Percentiles rank a stretch among this genome's conserved stretches.
These are phyloP conservation scores for Colletotrichum theobromicola DNA, from an alignment of 2,329 filamentous ascomycete species.

Conservation along the genomic window DNA sequence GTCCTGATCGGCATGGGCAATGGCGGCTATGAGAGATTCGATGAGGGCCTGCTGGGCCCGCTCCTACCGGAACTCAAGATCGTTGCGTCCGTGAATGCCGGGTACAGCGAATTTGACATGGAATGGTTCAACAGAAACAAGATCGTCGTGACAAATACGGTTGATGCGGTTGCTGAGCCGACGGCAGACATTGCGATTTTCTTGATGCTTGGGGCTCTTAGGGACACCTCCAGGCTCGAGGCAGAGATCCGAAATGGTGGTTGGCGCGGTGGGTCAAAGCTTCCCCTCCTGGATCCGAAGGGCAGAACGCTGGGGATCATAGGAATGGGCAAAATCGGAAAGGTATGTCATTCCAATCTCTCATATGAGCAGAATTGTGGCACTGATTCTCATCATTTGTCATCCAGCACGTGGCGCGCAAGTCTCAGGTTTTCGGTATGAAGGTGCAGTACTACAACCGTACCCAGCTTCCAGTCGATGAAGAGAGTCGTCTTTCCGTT, in stretches of 20 bases:
- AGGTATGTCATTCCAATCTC: not conserved
- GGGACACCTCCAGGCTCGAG: not conserved
- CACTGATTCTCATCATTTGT: not conserved
- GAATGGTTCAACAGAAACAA: not conserved
- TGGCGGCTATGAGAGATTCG: not conserved
- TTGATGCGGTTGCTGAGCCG: not conserved
- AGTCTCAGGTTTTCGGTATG: not conserved
- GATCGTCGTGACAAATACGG: rapidly evolving
- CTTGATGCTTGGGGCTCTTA: not conserved
- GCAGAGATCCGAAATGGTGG: not conserved
- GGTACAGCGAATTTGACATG: not conserved
- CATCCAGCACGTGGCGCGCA: not conserved
- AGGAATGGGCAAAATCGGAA: not conserved
- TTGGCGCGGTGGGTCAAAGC: not conserved
- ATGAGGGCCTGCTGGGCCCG: not conserved
- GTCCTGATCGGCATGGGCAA: not conserved
- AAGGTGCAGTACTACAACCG: not conserved
- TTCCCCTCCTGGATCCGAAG: not conserved
- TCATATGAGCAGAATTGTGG: rapidly evolving
- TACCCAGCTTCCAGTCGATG: rapidly evolving
- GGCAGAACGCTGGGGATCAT: not conserved
- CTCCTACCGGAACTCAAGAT: not conserved
- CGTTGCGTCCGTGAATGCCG: not conserved
- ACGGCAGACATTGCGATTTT: not conserved
- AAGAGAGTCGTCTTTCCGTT: not conserved